Conservation (phyloP, 108 stramenopile species). For the Nannochloropsis gaditana region DNA sequence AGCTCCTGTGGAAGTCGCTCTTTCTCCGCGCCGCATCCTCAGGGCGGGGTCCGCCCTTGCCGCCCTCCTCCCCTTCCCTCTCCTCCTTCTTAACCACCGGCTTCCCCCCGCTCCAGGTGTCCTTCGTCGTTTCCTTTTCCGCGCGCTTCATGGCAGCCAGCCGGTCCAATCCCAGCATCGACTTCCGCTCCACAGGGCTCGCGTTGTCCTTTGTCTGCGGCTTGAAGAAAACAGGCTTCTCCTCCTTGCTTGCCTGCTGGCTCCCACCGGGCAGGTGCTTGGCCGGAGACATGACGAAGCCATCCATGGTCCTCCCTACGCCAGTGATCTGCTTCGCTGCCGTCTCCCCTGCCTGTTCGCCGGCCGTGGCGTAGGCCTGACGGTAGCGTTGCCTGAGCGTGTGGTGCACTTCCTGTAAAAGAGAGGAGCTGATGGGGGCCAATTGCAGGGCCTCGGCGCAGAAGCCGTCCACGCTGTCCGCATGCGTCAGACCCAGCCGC, state of each 20-base stretch:
- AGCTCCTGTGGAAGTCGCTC: background rate
- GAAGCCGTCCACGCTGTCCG: background rate
- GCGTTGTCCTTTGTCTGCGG: background rate
- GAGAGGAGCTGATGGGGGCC: constrained; percentile 10
- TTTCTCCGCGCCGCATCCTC: background rate
- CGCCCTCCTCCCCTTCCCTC: background rate
- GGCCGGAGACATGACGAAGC: background rate
- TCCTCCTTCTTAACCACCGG: background rate
- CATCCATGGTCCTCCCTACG: background rate
- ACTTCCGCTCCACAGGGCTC: constrained; percentile 15
- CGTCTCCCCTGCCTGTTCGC: background rate
- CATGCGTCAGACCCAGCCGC: background rate
- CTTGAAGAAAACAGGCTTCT: background rate
- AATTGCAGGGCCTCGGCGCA: background rate
- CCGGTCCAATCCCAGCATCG: constrained; percentile 52
- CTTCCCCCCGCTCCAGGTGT: background rate
- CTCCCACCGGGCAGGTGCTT: background rate
- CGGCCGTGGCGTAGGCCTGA: constrained; percentile 10
- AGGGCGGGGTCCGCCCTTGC: background rate
- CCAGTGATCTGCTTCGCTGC: background rate
- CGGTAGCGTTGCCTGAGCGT: constrained; percentile 6
- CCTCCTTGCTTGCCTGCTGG: background rate
- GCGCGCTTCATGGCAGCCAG: constrained; percentile 36
- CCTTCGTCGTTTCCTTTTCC: background rate
- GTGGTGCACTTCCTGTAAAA: background rate